Conservation (phyloP, 352 stramenopile species). For the Paralagenidium karlingii region DNA sequence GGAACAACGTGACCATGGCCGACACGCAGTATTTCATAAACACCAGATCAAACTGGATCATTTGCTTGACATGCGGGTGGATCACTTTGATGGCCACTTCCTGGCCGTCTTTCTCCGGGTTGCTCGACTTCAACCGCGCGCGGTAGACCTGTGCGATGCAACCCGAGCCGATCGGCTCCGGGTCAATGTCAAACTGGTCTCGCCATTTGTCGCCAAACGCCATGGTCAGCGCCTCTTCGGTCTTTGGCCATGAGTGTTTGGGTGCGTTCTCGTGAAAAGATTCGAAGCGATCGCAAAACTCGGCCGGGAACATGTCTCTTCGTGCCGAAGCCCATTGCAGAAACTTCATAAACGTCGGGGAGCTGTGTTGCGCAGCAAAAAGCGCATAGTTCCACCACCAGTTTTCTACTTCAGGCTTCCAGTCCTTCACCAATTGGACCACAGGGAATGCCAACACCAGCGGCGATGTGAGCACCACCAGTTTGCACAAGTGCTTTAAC, state of each 20-base stretch:
- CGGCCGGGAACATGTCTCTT: constrained; percentile 87
- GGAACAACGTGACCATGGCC: constrained; percentile 52
- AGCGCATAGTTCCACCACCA: constrained; percentile 57
- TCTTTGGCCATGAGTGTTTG: constrained; percentile 83
- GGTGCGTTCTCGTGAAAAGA: constrained; percentile 81
- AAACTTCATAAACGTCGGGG: constrained; percentile 92
- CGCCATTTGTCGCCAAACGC: constrained; percentile 83
- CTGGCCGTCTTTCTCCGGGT: too few species aligned
- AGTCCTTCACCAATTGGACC: constrained; percentile 1
- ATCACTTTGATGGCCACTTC: constrained; percentile 89
- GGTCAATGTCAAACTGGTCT: constrained; percentile 35
- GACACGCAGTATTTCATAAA: constrained; percentile 48
- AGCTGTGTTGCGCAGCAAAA: constrained; percentile 48
- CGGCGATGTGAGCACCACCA: constrained; percentile 43
- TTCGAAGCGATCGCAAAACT: constrained; percentile 86
- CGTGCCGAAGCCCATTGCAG: constrained; percentile 92
- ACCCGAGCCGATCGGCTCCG: constrained; percentile 76
- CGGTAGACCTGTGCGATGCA: constrained; percentile 93
- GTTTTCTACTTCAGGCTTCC: constrained; percentile 14
- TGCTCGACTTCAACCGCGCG: constrained; percentile 48
- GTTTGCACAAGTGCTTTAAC: constrained; percentile 37
- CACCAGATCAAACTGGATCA: constrained; percentile 84
- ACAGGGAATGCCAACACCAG: constrained; percentile 18
- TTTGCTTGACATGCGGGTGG: constrained; percentile 80
- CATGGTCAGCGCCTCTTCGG: constrained; percentile 56